Evolutionary conservation across 1,139 yeast species (phyloP).

Genomic region (Zygoascus sp.): DNA sequence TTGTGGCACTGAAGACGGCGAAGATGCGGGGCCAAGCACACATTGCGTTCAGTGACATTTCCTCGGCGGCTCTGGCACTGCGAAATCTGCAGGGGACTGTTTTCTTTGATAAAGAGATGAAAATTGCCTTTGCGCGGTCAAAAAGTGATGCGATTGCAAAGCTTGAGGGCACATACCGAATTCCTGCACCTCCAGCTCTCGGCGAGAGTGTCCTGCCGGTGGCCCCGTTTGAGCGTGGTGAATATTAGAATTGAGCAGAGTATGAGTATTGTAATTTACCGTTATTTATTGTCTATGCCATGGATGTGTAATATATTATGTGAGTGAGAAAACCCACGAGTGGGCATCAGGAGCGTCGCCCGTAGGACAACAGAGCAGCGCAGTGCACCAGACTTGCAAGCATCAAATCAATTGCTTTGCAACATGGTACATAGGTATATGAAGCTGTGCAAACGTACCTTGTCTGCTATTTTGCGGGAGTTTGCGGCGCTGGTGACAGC

Average conservation of each 20-base stretch:
- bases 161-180: constrained; percentile 31
- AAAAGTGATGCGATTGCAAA: constrained; percentile 33
- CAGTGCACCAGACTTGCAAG: too few species aligned
- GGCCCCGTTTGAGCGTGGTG: constrained; percentile 19
- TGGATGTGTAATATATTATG: neutral
- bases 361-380: too few species aligned
- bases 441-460: too few species aligned
- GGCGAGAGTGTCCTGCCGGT: constrained; percentile 18
- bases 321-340: too few species aligned
- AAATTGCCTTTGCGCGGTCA: constrained; percentile 44
- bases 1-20: constrained; percentile 45
- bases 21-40: constrained; percentile 77
- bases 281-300: neutral
- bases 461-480: too few species aligned
- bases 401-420: too few species aligned
- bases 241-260: neutral
- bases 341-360: too few species aligned
- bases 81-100: constrained; percentile 44
- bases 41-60: constrained; percentile 48
- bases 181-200: constrained; percentile 18
- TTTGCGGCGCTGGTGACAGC: constrained; percentile 10
- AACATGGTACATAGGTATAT: too few species aligned
- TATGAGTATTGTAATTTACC: too few species aligned
- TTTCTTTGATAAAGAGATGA: constrained; percentile 56
- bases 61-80: constrained; percentile 53